These are phyloP conservation scores for Ogataea nitratoaversa DNA, from an alignment of 805 yeast species.

Conservation along the genomic window DNA sequence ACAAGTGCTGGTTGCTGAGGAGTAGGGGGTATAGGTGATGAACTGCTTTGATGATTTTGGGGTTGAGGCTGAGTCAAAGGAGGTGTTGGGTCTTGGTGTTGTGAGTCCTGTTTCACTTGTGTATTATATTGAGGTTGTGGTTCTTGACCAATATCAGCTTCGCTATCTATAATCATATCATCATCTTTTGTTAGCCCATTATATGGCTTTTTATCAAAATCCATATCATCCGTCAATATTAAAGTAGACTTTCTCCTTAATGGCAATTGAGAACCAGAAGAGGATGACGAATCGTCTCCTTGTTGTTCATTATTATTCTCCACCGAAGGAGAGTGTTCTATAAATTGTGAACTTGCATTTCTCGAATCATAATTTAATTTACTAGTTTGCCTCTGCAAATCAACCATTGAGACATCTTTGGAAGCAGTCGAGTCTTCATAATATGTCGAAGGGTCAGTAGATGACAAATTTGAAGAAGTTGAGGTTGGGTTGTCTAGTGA, in stretches of 20 bases:
- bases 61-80: not conserved
- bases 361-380: slow-evolving; percentile 3
- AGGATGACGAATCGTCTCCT: slow-evolving; percentile 1
- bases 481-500: slow-evolving; percentile 2
- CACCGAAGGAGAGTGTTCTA: slow-evolving; percentile 9
- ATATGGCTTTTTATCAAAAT: slow-evolving; percentile 44
- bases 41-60: not conserved
- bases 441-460: slow-evolving; percentile 3
- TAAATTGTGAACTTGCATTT: slow-evolving; percentile 8
- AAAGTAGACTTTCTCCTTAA: slow-evolving; percentile 64
- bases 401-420: slow-evolving; percentile 35
- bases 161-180: slow-evolving; percentile 26
- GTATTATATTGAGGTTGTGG: slow-evolving; percentile 3
- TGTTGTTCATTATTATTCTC: not conserved
- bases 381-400: slow-evolving; percentile 20
- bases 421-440: slow-evolving; percentile 10
- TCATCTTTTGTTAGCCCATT: slow-evolving; percentile 29
- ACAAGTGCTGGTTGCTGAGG: slow-evolving; percentile 26
- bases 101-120: slow-evolving; percentile 1
- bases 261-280: slow-evolving; percentile 19
- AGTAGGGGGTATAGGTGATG: slow-evolving; percentile 3
- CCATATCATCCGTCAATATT: slow-evolving; percentile 65
- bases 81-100: slow-evolving; percentile 12
- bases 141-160: slow-evolving; percentile 23
- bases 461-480: slow-evolving; percentile 3